Percentiles rank a stretch among this genome's conserved stretches.
phyloP scores from a whole-genome alignment of 2,329 filamentous ascomycete genomes.

The Penicillium freii region DNA sequence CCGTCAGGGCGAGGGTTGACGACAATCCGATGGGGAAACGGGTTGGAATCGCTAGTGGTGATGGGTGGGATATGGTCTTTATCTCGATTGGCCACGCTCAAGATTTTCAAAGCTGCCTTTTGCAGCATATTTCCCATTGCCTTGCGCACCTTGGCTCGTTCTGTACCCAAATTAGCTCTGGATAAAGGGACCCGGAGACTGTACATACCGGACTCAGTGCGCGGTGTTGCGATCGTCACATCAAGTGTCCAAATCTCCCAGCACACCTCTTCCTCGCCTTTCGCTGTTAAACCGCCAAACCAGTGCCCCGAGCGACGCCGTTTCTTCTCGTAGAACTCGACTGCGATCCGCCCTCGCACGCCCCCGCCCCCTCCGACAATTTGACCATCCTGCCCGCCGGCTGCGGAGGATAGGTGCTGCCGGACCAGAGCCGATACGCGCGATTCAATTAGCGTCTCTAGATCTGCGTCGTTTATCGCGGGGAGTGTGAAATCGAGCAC shows the following conservation, averaged over 20 bases:
- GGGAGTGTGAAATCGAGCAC: slow-evolving; percentile 88
- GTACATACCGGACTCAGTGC: slow-evolving; percentile 77
- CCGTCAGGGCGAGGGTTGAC: slow-evolving; percentile 79
- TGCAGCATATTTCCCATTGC: slow-evolving; percentile 89
- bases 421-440: slow-evolving; percentile 75
- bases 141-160: slow-evolving; percentile 81
- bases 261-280: slow-evolving; percentile 86
- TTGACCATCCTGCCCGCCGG: slow-evolving; percentile 47
- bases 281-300: slow-evolving; percentile 54
- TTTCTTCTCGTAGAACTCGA: slow-evolving; percentile 94
- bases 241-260: slow-evolving; percentile 97
- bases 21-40: slow-evolving; percentile 90
- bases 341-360: slow-evolving; percentile 73
- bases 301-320: slow-evolving; percentile 74
- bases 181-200: background rate
- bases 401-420: slow-evolving; percentile 65
- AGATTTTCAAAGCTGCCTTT: slow-evolving; percentile 84
- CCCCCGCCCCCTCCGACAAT: slow-evolving; percentile 47
- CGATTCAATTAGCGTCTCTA: slow-evolving; percentile 91
- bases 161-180: slow-evolving; percentile 45
- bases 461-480: slow-evolving; percentile 82
- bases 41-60: slow-evolving; percentile 85
- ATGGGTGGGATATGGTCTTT: slow-evolving; percentile 97
- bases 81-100: slow-evolving; percentile 80
- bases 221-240: slow-evolving; percentile 85